Percentiles rank a stretch among this genome's conserved stretches.
These are phyloP conservation scores for Penicillium verrucosum DNA, from an alignment of 2,329 filamentous ascomycete genomes.

Conservation along the genomic window DNA sequence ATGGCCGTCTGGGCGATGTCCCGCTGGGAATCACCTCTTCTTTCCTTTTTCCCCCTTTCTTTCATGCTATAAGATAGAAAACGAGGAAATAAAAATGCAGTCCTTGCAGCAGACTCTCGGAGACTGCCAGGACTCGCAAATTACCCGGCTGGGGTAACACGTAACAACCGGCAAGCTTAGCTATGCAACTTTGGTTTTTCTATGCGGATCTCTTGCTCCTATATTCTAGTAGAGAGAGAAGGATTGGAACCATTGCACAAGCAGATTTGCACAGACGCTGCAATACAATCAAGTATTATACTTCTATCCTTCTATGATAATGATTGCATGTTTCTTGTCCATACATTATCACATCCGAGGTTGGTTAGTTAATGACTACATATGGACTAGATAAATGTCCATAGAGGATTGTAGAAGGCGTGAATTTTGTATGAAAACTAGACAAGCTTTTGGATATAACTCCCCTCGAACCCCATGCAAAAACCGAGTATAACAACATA, in stretches of 20 bases:
- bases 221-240: not conserved
- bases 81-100: not conserved
- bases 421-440: constrained; percentile 2
- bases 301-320: too few relatives aligned
- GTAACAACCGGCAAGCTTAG: not conserved
- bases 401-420: not conserved
- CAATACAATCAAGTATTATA: too few relatives aligned
- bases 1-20: too few relatives aligned
- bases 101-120: not conserved
- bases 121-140: not conserved
- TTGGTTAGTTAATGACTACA: too few relatives aligned
- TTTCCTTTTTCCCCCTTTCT: too few relatives aligned
- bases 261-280: not conserved
- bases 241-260: not conserved
- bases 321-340: too few relatives aligned
- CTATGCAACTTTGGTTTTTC: too few relatives aligned
- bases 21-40: too few relatives aligned
- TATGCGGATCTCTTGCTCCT: too few relatives aligned
- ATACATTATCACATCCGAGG: too few relatives aligned
- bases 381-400: not conserved
- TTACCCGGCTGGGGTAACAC: not conserved
- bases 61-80: too few relatives aligned
- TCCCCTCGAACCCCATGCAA: constrained; percentile 27
- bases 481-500: constrained; percentile 14
- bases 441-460: constrained; percentile 22